These are phyloP conservation scores for Lablab purpureus DNA, from an alignment of 306 rosid genomes.

Conservation along the genomic window DNA sequence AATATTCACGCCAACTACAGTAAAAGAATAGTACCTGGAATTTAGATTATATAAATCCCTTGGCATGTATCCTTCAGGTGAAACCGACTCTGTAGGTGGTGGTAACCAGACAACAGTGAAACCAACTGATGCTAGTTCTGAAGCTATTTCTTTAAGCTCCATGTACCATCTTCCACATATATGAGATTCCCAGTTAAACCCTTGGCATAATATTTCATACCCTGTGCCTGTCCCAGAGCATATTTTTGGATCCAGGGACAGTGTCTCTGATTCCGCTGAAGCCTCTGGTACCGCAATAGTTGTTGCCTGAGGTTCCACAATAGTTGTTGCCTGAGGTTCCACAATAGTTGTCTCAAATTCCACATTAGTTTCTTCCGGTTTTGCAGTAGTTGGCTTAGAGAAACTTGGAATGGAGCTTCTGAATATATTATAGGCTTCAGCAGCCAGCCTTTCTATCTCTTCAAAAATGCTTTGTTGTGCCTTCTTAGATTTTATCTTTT, in stretches of 20 bases:
- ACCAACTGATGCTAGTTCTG: constrained; percentile 75
- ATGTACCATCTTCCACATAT: constrained; percentile 83
- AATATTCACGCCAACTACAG: background rate
- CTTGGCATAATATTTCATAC: constrained; percentile 87
- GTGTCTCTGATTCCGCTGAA: constrained; percentile 30
- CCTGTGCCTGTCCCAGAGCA: constrained; percentile 78
- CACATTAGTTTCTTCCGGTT: constrained; percentile 38
- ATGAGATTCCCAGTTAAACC: constrained; percentile 93
- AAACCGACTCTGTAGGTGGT: constrained; percentile 91
- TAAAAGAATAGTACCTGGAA: constrained; percentile 68
- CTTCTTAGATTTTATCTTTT: constrained; percentile 60
- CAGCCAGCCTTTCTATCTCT: constrained; percentile 81
- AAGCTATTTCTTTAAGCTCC: constrained; percentile 73
- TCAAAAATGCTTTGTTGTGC: constrained; percentile 68
- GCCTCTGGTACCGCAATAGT: constrained; percentile 12
- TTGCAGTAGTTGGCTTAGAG: constrained; percentile 52
- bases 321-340: background rate
- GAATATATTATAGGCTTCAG: constrained; percentile 86
- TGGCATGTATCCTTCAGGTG: constrained; percentile 96
- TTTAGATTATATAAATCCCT: constrained; percentile 84
- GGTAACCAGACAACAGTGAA: constrained; percentile 87
- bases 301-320: background rate
- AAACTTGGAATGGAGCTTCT: constrained; percentile 64
- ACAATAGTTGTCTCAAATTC: constrained; percentile 26
- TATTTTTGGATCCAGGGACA: constrained; percentile 43